Evolutionary conservation across 352 stramenopile genomes (phyloP).

Genomic region (Elongisporangium senticosum): DNA sequence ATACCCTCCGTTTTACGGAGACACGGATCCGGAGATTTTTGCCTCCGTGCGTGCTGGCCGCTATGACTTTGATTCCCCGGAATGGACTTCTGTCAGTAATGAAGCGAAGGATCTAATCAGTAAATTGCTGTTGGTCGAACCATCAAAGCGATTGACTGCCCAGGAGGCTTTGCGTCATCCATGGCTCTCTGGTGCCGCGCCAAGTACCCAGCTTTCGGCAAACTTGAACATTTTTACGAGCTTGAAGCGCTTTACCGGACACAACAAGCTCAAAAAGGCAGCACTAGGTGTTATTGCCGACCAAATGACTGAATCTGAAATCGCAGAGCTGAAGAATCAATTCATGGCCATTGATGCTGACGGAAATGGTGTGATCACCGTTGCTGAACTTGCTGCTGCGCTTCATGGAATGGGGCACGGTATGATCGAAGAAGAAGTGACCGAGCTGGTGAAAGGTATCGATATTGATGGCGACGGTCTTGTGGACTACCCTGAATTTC

Average conservation of each 20-base stretch:
- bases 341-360: conserved; percentile 85
- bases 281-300: conserved; percentile 84
- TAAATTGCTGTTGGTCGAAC: conserved; percentile 91
- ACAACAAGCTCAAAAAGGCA: conserved; percentile 90
- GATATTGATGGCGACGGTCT: conserved; percentile 87
- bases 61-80: conserved; percentile 84
- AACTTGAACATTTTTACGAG: conserved; percentile 84
- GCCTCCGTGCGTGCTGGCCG: conserved; percentile 65
- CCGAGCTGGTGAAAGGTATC: conserved; percentile 83
- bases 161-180: conserved; percentile 82
- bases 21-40: conserved; percentile 91
- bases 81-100: conserved; percentile 77
- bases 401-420: conserved; percentile 77
- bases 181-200: conserved; percentile 78
- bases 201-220: conserved; percentile 66
- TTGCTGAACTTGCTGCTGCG: conserved; percentile 80
- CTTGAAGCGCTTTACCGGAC: conserved; percentile 82
- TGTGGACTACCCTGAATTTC: conserved; percentile 88
- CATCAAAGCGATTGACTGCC: conserved; percentile 89
- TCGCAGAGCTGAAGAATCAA: conserved; percentile 82
- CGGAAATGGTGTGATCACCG: conserved; percentile 86
- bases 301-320: conserved; percentile 76
- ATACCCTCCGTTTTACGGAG: conserved; percentile 95
- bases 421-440: conserved; percentile 87
- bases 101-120: conserved; percentile 94